Evolutionary conservation across 78 protist species (phyloP).

Genomic region (Isochrysis galbana): DNA sequence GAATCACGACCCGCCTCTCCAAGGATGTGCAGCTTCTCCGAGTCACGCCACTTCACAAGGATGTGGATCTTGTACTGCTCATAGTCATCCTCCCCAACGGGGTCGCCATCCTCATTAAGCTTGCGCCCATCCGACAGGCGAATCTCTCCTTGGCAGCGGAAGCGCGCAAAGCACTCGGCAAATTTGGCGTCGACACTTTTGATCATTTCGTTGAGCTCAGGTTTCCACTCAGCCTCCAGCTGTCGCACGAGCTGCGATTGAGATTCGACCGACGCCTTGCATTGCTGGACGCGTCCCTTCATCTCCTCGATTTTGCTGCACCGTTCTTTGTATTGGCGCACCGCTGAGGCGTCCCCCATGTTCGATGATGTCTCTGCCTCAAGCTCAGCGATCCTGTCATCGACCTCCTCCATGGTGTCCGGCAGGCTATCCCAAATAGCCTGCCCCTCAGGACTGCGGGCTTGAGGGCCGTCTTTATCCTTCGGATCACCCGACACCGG

Average conservation of each 20-base stretch:
- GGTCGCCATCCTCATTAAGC: neutral
- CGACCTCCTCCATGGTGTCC: conserved; percentile 46
- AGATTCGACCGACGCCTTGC: neutral
- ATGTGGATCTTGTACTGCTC: conserved; percentile 12
- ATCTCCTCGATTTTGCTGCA: conserved; percentile 42
- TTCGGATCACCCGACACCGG: neutral
- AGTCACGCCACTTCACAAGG: neutral
- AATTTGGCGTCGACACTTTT: conserved; percentile 43
- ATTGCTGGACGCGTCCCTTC: neutral
- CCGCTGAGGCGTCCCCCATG: neutral
- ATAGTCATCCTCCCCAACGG: neutral
- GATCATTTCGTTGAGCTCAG: conserved; percentile 41
- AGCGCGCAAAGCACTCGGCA: conserved; percentile 42
- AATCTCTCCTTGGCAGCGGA: conserved; percentile 73
- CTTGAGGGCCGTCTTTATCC: neutral
- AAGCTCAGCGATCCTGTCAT: conserved; percentile 7
- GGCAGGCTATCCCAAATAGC: neutral
- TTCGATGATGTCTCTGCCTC: neutral
- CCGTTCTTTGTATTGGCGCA: neutral
- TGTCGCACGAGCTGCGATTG: neutral
- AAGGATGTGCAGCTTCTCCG: neutral
- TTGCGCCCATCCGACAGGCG: neutral
- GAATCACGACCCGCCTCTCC: neutral
- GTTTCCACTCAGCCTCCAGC: conserved; percentile 48
- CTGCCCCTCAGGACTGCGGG: neutral